A percentile compares a stretch with the other conserved stretches of the same genome.
Conservation (phyloP, 1,284 basidiomycete genomes). For the Mycena citricolor region DNA sequence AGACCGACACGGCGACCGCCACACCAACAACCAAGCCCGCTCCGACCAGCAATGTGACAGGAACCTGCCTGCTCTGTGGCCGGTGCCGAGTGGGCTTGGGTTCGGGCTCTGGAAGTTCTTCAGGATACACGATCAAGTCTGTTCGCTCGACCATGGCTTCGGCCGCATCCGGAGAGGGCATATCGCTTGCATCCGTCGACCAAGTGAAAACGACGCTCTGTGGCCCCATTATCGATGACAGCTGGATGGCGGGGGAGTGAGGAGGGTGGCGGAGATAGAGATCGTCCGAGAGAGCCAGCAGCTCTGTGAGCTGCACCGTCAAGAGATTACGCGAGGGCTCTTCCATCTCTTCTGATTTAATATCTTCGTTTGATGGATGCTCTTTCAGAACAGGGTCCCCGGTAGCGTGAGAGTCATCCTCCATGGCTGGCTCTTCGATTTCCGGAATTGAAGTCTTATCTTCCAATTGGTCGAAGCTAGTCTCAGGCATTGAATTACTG, state of each 20-base stretch:
- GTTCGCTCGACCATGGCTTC: constrained; percentile 60
- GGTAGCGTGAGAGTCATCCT: no score
- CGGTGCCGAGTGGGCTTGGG: constrained; percentile 1
- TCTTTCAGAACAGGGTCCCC: background rate
- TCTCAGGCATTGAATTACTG: no score
- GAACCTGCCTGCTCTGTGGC: constrained; percentile 2
- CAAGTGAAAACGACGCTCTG: constrained; percentile 62
- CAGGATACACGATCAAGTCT: constrained; percentile 54
- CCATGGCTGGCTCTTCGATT: background rate
- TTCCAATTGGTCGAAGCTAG: no score
- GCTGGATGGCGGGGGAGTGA: constrained; percentile 38
- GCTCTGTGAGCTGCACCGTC: constrained; percentile 35
- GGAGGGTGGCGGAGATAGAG: constrained; percentile 38
- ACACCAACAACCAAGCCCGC: constrained; percentile 20
- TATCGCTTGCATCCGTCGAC: constrained; percentile 41
- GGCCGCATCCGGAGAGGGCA: constrained; percentile 55
- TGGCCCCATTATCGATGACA: constrained; percentile 70
- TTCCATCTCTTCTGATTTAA: no score
- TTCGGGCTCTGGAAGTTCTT: constrained; percentile 12
- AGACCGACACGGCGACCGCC: constrained; percentile 20
- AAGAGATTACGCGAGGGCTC: no score
- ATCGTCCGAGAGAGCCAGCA: constrained; percentile 39
- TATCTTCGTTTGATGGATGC: background rate
- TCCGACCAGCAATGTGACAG: constrained; percentile 15
- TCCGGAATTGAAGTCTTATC: no score